Conservation (phyloP, 2,329 filamentous ascomycete genomes). For the Arthrobotrys sinensis region DNA sequence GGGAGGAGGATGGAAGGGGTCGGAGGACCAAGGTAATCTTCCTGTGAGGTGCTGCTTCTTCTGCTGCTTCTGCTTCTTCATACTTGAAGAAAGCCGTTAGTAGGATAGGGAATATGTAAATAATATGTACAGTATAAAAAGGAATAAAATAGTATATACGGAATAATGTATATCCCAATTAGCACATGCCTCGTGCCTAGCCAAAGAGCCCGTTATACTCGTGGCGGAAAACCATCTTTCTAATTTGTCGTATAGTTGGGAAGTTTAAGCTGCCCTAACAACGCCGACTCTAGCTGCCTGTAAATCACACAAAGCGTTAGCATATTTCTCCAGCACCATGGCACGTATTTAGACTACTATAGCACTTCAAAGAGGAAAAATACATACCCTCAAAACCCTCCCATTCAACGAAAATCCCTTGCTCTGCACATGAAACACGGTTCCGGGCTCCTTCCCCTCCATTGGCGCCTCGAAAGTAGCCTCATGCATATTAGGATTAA, state of each 20-base stretch:
- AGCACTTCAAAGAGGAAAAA: background rate
- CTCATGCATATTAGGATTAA: constrained; percentile 97
- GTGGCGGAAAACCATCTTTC: background rate
- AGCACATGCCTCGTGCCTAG: background rate
- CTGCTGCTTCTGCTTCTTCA: constrained; percentile 19
- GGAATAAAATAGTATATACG: constrained; percentile 36
- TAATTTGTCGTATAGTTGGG: background rate
- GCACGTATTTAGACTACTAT: background rate
- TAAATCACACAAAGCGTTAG: background rate
- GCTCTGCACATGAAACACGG: constrained; percentile 91
- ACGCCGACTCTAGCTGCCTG: constrained; percentile 56
- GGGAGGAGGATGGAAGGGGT: constrained; percentile 41
- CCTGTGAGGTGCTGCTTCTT: constrained; percentile 6
- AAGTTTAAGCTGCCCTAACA: constrained; percentile 34
- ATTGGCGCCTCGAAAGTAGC: constrained; percentile 94
- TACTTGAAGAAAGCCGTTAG: constrained; percentile 20
- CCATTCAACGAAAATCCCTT: constrained; percentile 97
- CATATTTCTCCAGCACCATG: background rate
- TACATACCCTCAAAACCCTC: constrained; percentile 79
- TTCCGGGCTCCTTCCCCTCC: constrained; percentile 88
- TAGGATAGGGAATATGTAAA: constrained; percentile 43
- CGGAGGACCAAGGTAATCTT: background rate
- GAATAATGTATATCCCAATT: constrained; percentile 35
- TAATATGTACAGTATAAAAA: constrained; percentile 62
- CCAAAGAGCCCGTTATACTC: constrained; percentile 9